A percentile compares a stretch with the other conserved stretches of the same genome.
Conservation (phyloP, 208 protist genomes). For the Jaenimonas drosophilae region DNA sequence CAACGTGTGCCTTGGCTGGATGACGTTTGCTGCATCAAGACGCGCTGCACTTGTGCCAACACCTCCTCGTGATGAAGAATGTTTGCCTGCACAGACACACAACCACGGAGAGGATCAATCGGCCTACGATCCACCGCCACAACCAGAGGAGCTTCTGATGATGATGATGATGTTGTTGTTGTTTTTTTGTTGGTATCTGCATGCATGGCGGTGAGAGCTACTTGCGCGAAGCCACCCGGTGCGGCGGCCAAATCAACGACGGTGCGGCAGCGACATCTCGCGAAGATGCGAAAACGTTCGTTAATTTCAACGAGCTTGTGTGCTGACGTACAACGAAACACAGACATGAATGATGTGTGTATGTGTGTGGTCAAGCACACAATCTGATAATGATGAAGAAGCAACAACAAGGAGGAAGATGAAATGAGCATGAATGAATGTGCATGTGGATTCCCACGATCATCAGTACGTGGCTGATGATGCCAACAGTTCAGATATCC, state of each 20-base stretch:
- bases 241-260: slow-evolving; percentile 67
- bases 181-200: not conserved
- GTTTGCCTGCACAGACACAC: slow-evolving; percentile 24
- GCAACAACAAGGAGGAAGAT: slow-evolving; percentile 1
- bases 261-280: slow-evolving; percentile 11
- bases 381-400: slow-evolving; percentile 6
- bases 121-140: slow-evolving; percentile 47
- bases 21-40: not conserved
- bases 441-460: no score
- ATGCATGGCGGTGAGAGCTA: slow-evolving; percentile 45
- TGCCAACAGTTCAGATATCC: no score
- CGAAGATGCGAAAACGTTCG: slow-evolving; percentile 27
- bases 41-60: not conserved
- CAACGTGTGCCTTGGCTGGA: not conserved
- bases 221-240: slow-evolving; percentile 61
- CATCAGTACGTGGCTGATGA: no score
- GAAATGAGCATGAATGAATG: no score
- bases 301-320: slow-evolving; percentile 58
- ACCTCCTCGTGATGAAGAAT: slow-evolving; percentile 29
- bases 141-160: slow-evolving; percentile 15
- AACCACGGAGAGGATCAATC: slow-evolving; percentile 28
- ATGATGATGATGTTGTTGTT: not conserved
- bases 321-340: slow-evolving; percentile 15
- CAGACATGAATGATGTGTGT: slow-evolving; percentile 2
- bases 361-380: not conserved